A percentile compares a stretch with the other conserved stretches of the same genome.
Evolutionary conservation across 345 rosid genomes (phyloP).

Genomic region (Ricinus communis): DNA sequence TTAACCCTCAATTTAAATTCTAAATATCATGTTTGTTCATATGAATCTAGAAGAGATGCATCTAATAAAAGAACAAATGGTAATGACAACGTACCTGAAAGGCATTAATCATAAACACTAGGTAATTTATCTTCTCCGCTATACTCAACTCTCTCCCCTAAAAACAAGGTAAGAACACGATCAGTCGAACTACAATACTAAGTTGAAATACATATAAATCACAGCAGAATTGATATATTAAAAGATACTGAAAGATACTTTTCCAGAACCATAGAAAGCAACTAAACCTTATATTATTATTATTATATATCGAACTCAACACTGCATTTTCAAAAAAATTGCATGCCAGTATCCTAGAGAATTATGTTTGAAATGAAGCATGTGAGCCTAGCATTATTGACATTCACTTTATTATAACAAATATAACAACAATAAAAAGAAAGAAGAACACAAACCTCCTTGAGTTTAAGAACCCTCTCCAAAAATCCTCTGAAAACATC

Average conservation of each 20-base stretch:
- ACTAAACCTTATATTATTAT: background rate
- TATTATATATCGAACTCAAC: background rate
- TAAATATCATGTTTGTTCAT: background rate
- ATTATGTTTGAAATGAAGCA: background rate
- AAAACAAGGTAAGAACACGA: conserved; percentile 20
- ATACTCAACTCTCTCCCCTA: conserved; percentile 83
- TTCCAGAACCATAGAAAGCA: background rate
- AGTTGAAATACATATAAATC: background rate
- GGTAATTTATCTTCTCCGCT: conserved; percentile 90
- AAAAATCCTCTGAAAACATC: conserved; percentile 74
- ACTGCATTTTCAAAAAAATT: background rate
- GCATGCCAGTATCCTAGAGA: background rate
- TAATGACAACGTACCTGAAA: conserved; percentile 72
- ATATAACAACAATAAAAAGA: background rate
- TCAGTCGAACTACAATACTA: background rate
- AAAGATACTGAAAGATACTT: too few relatives aligned
- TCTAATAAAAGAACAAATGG: conserved; percentile 12
- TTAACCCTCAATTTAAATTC: background rate
- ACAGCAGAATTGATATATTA: background rate
- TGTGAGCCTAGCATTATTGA: background rate
- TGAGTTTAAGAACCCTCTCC: conserved; percentile 72
- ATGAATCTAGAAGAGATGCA: conserved; percentile 9
- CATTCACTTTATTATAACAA: background rate
- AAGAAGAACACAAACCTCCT: conserved; percentile 64
- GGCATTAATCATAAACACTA: conserved; percentile 94